phyloP scores from a whole-genome alignment of 305 asterid species.

The Andrographis paniculata region DNA sequence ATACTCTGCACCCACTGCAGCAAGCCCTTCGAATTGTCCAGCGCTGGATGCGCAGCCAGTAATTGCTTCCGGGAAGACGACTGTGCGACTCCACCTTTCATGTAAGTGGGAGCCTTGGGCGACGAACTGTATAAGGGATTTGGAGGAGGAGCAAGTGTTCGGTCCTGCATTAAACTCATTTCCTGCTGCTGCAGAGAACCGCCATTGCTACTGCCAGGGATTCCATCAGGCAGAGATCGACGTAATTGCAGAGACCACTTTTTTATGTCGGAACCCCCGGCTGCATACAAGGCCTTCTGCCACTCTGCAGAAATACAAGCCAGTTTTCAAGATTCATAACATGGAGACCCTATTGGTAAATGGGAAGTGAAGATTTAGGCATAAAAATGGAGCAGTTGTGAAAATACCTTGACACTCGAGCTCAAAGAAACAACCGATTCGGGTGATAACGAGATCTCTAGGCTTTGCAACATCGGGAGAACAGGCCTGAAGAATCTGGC shows the following conservation, averaged over 20 bases:
- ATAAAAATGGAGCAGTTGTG: conserved; percentile 3
- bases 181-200: conserved; percentile 83
- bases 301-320: conserved; percentile 58
- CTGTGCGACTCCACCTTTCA: conserved; percentile 80
- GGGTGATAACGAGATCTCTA: conserved; percentile 89
- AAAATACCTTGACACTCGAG: conserved; percentile 94
- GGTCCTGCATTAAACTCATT: conserved; percentile 74
- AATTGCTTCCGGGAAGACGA: conserved; percentile 80
- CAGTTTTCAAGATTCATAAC: conserved; percentile 16
- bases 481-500: conserved; percentile 95
- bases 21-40: conserved; percentile 84
- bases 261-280: conserved; percentile 94
- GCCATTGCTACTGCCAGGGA: conserved; percentile 79
- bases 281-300: conserved; percentile 95
- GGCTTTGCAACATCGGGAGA: conserved; percentile 78
- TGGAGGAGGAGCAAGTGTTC: conserved; percentile 62
- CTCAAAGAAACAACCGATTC: conserved; percentile 97
- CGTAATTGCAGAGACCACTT: conserved; percentile 98
- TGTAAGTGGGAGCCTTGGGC: conserved; percentile 63
- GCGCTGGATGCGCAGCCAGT: conserved; percentile 57
- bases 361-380: not conserved
- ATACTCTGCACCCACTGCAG: conserved; percentile 97
- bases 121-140: conserved; percentile 67
- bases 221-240: conserved; percentile 82
- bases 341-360: too few species aligned